phyloP scores from a whole-genome alignment of 768 basidiomycete species.

The Multifurca ochricompacta region DNA sequence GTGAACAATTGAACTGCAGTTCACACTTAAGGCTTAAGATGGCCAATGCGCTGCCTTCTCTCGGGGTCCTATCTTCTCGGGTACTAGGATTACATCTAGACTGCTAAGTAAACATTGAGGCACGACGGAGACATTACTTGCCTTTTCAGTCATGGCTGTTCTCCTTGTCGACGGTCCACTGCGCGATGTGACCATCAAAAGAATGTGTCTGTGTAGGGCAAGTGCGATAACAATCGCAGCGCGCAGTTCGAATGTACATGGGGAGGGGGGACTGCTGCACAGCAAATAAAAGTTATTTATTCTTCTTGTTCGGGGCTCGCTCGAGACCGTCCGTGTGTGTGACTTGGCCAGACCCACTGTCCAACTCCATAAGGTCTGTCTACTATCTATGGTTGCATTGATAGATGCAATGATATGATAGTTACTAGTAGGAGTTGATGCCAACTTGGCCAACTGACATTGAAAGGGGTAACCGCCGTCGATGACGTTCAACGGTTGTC shows the following conservation, averaged over 20 bases:
- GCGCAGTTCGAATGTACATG: too few species aligned
- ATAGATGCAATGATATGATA: too few species aligned
- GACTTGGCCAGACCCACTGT: too few species aligned
- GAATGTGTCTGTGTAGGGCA: not conserved
- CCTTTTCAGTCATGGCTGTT: not conserved
- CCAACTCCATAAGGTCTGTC: too few species aligned
- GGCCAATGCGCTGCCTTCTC: not conserved
- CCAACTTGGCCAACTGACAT: not conserved
- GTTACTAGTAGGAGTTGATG: not conserved
- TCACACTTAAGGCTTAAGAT: not conserved
- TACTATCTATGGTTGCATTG: too few species aligned
- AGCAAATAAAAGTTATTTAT: too few species aligned
- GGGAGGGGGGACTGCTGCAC: not conserved
- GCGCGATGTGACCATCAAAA: not conserved
- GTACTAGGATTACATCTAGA: not conserved
- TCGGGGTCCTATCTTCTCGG: not conserved
- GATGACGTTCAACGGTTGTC: too few species aligned
- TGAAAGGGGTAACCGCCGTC: too few species aligned
- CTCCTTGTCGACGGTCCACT: not conserved
- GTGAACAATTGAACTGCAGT: not conserved
- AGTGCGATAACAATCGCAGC: not conserved
- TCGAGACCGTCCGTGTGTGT: too few species aligned
- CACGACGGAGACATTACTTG: not conserved
- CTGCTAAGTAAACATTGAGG: not conserved
- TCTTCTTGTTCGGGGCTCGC: too few species aligned